Conservation (phyloP, 2,329 filamentous ascomycete species). For the Aspergillus neoniger region DNA sequence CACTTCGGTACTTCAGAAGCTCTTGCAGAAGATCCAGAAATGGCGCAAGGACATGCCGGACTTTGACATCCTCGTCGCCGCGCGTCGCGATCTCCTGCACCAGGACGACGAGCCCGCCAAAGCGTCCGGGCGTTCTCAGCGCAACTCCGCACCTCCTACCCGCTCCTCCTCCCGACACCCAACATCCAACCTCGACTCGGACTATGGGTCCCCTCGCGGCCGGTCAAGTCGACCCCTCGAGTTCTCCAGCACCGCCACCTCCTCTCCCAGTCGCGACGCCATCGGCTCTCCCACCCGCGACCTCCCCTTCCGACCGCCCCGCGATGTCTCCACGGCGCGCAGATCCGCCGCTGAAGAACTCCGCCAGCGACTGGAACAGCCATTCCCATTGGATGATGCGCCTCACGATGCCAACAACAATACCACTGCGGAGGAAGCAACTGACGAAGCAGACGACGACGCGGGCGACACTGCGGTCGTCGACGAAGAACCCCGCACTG, state of each 20-base stretch:
- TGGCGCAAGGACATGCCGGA: constrained; percentile 68
- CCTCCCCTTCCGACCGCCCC: constrained; percentile 25
- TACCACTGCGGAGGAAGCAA: neutral
- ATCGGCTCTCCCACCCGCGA: constrained; percentile 29
- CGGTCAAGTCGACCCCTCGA: constrained; percentile 20
- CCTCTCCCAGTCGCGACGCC: constrained; percentile 22
- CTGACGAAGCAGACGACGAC: constrained; percentile 6
- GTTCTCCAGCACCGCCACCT: constrained; percentile 16
- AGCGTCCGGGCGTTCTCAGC: constrained; percentile 21
- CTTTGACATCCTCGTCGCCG: constrained; percentile 70
- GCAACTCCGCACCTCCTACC: constrained; percentile 25
- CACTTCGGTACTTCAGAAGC: constrained; percentile 58
- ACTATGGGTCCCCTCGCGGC: constrained; percentile 28
- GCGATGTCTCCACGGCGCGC: constrained; percentile 28
- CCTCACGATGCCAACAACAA: neutral
- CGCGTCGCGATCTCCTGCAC: constrained; percentile 52
- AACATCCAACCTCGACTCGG: constrained; percentile 12
- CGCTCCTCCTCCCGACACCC: constrained; percentile 21
- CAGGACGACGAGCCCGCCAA: constrained; percentile 29
- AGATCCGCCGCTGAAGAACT: constrained; percentile 33
- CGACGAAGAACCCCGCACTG: constrained; percentile 47
- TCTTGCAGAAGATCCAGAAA: constrained; percentile 63
- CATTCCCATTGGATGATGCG: constrained; percentile 26
- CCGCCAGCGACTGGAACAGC: constrained; percentile 37
- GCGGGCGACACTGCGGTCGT: constrained; percentile 17